Evolutionary conservation across 192 early-diverging fungal genomes (phyloP).

Genomic region (Coemansia pectinata): DNA sequence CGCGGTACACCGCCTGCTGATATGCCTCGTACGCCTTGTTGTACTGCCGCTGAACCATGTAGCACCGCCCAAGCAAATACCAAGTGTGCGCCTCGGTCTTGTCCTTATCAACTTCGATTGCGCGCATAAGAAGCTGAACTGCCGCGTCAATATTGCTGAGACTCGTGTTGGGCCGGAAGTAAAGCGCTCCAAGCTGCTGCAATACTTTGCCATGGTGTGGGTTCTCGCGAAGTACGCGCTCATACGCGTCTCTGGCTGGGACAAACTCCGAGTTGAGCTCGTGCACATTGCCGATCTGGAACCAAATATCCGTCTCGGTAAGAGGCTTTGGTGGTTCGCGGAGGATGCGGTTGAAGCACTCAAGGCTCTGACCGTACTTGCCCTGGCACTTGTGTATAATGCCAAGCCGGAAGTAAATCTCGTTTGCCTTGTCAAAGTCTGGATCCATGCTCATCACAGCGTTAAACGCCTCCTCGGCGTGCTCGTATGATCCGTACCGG

Average conservation of each 20-base stretch:
- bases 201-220: conserved; percentile 94
- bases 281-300: conserved; percentile 96
- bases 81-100: conserved; percentile 89
- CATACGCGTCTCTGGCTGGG: conserved; percentile 87
- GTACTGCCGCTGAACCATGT: conserved; percentile 94
- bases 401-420: conserved; percentile 96
- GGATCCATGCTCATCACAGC: conserved; percentile 95
- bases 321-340: conserved; percentile 88
- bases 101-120: conserved; percentile 79
- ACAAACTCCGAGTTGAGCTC: conserved; percentile 89
- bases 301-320: conserved; percentile 96
- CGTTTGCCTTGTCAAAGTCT: conserved; percentile 95
- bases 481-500: conserved; percentile 93
- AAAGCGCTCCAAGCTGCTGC: conserved; percentile 97
- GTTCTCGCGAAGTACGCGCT: conserved; percentile 82
- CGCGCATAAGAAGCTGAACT: conserved; percentile 77
- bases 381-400: conserved; percentile 90
- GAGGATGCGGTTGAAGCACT: conserved; percentile 92
- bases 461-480: conserved; percentile 95
- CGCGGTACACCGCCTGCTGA: conserved; percentile 94
- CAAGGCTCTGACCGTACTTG: conserved; percentile 44
- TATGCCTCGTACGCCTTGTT: conserved; percentile 97
- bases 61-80: conserved; percentile 94
- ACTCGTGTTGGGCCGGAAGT: conserved; percentile 79
- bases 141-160: conserved; percentile 87